Evolutionary conservation across 164 flowering plant species (phyloP).

Genomic region (Taxillus chinensis): DNA sequence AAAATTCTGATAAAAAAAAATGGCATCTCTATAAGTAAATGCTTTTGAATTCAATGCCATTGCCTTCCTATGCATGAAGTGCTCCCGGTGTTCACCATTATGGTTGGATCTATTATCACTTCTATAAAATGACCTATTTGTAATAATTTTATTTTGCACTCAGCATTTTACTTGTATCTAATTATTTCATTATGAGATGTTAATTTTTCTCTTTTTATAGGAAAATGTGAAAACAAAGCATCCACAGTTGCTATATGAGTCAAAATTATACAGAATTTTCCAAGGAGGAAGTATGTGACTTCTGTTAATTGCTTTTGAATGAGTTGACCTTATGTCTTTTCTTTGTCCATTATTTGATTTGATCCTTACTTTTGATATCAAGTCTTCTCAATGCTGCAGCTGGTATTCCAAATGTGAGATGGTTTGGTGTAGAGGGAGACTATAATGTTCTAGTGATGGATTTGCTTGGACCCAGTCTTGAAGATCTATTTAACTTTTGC

Average conservation of each 20-base stretch:
- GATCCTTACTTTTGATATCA: too few relatives aligned
- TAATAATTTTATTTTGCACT: too few relatives aligned
- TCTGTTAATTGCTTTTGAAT: not conserved
- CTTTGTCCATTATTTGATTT: too few relatives aligned
- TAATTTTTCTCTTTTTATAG: constrained; percentile 19
- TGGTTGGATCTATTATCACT: too few relatives aligned
- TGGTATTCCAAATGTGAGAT: constrained; percentile 55
- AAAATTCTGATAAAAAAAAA: too few relatives aligned
- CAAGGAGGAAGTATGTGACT: constrained; percentile 65
- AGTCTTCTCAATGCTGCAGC: constrained; percentile 14
- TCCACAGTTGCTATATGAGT: constrained; percentile 65
- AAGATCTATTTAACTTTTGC: constrained; percentile 60
- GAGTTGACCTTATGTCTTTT: too few relatives aligned
- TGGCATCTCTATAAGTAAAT: too few relatives aligned
- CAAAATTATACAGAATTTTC: constrained; percentile 56
- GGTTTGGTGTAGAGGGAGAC: constrained; percentile 66
- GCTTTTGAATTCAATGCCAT: too few relatives aligned
- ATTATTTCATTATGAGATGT: not conserved
- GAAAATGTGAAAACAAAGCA: constrained; percentile 75
- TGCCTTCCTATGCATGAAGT: too few relatives aligned
- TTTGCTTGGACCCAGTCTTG: constrained; percentile 67
- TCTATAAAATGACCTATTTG: too few relatives aligned
- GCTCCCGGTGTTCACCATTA: too few relatives aligned
- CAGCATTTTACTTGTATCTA: too few relatives aligned
- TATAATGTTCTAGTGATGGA: constrained; percentile 64